These are phyloP conservation scores for Anastatica hierochuntica DNA, from an alignment of 345 rosid genomes.

Conservation along the genomic window DNA sequence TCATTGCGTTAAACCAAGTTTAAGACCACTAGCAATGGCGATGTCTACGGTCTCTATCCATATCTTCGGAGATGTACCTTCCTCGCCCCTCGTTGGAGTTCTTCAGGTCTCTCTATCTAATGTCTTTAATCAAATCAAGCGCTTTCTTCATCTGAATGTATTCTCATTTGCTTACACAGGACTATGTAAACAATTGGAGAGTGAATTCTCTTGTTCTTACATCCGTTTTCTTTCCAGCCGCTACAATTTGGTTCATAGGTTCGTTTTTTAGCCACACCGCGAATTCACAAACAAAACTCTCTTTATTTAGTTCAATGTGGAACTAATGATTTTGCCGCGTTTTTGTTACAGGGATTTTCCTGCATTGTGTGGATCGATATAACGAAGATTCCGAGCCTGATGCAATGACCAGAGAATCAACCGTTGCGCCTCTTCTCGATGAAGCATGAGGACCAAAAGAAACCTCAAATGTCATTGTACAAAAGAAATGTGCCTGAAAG, in stretches of 20 bases:
- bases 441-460: conserved; percentile 18
- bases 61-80: conserved; percentile 94
- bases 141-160: background rate
- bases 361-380: conserved; percentile 59
- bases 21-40: conserved; percentile 97
- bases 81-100: conserved; percentile 96
- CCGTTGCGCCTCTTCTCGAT: conserved; percentile 47
- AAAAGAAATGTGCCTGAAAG: background rate
- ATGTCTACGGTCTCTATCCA: conserved; percentile 93
- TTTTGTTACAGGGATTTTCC: conserved; percentile 49
- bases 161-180: conserved; percentile 36
- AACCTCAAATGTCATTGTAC: conserved; percentile 3
- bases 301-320: background rate
- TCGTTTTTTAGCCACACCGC: background rate
- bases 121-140: background rate
- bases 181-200: conserved; percentile 72
- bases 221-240: conserved; percentile 66
- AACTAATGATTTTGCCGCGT: background rate
- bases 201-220: conserved; percentile 74
- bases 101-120: conserved; percentile 46
- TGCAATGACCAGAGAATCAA: conserved; percentile 24
- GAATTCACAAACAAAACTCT: background rate
- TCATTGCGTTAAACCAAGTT: conserved; percentile 81
- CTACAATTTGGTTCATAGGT: conserved; percentile 80
- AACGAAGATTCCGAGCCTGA: conserved; percentile 45